phyloP scores from a whole-genome alignment of 176 grass and related monocot genomes.

The Otatea glauca region DNA sequence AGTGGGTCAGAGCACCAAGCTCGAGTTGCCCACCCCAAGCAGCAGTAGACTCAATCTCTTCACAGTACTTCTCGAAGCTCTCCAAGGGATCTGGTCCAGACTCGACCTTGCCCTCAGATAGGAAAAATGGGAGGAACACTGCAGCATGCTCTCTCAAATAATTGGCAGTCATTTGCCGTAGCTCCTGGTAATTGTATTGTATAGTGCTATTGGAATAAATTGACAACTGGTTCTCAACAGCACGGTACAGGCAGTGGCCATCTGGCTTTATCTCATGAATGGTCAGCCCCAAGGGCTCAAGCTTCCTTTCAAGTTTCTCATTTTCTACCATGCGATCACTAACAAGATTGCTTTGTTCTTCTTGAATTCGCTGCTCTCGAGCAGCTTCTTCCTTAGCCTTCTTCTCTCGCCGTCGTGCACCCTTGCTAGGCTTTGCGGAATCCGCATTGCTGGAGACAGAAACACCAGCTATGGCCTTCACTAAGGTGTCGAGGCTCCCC shows the following conservation, averaged over 20 bases:
- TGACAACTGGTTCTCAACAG: constrained; percentile 84
- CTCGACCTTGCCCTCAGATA: constrained; percentile 78
- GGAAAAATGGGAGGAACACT: constrained; percentile 87
- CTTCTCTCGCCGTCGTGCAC: constrained; percentile 63
- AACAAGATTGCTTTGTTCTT: constrained; percentile 85
- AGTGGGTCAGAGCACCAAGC: constrained; percentile 81
- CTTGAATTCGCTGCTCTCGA: constrained; percentile 90
- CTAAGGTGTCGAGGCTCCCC: constrained; percentile 71
- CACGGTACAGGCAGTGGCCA: constrained; percentile 93
- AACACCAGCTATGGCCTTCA: constrained; percentile 88
- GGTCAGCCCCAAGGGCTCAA: constrained; percentile 73
- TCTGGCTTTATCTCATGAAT: constrained; percentile 94
- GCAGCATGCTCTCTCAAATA: constrained; percentile 73
- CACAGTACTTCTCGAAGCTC: constrained; percentile 76
- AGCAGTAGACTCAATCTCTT: constrained; percentile 75
- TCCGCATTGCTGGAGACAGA: constrained; percentile 55
- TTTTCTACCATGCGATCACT: constrained; percentile 84
- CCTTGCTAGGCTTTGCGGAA: constrained; percentile 72
- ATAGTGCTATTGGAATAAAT: constrained; percentile 49
- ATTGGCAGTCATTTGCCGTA: constrained; percentile 74
- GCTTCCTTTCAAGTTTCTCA: constrained; percentile 69
- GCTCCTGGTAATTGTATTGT: constrained; percentile 67
- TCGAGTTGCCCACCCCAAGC: constrained; percentile 96
- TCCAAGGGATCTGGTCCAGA: constrained; percentile 50
- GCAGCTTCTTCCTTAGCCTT: constrained; percentile 93